Evolutionary conservation across 2,329 filamentous ascomycete species (phyloP).

Genomic region (Penicillium sclerotiorum): DNA sequence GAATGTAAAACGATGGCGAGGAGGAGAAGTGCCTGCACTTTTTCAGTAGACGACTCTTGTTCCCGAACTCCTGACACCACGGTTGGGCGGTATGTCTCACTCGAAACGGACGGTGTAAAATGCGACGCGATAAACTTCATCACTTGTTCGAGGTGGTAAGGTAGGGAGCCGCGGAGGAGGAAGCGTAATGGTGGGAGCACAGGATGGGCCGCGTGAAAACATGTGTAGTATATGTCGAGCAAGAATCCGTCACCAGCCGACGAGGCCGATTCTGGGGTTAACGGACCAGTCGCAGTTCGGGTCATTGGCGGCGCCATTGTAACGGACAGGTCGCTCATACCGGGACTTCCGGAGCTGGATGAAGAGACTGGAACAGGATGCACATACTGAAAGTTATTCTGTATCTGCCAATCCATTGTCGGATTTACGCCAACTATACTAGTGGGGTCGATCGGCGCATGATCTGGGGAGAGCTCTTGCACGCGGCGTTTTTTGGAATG

Average conservation of each 20-base stretch:
- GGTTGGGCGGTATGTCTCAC: slow-evolving; percentile 46
- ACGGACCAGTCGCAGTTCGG: slow-evolving; percentile 28
- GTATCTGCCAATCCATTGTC: slow-evolving; percentile 42
- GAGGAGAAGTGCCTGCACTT: slow-evolving; percentile 77
- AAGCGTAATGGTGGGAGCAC: slow-evolving; percentile 55
- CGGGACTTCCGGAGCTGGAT: slow-evolving; percentile 29
- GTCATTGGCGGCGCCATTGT: slow-evolving; percentile 18
- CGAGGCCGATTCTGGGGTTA: slow-evolving; percentile 42
- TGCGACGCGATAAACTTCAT: slow-evolving; percentile 61
- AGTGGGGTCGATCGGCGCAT: slow-evolving; percentile 53
- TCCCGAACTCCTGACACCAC: slow-evolving; percentile 35
- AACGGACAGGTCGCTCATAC: slow-evolving; percentile 21
- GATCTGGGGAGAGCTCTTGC: slow-evolving; percentile 32
- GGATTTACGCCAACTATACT: slow-evolving; percentile 32
- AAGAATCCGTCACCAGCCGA: slow-evolving; percentile 43
- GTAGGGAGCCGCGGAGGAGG: slow-evolving; percentile 41
- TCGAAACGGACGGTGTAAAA: slow-evolving; percentile 51
- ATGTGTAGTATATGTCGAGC: slow-evolving; percentile 58
- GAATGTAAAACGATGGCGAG: slow-evolving; percentile 78
- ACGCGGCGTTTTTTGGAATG: slow-evolving; percentile 55
- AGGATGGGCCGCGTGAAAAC: slow-evolving; percentile 60
- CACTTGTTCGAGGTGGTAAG: slow-evolving; percentile 55
- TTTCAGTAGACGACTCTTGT: slow-evolving; percentile 57
- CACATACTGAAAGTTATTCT: slow-evolving; percentile 37
- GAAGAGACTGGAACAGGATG: slow-evolving; percentile 27